phyloP scores from a whole-genome alignment of 805 yeast genomes.

The Candida arabinofermentans region DNA sequence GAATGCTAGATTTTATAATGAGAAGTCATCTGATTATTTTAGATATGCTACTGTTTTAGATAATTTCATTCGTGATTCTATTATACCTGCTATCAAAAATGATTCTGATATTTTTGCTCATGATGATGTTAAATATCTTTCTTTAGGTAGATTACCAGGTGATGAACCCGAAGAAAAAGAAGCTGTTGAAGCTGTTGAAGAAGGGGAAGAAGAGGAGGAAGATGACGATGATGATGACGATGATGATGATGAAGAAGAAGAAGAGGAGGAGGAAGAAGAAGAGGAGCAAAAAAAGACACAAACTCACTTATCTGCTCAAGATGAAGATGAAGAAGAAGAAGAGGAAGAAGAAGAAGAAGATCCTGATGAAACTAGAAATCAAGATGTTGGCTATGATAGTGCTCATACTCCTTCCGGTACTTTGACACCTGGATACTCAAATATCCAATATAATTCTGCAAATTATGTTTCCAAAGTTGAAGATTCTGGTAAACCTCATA shows the following conservation, averaged over 20 bases:
- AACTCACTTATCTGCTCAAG: neutral
- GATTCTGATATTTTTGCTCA: constrained; percentile 36
- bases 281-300: neutral
- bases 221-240: constrained; percentile 6
- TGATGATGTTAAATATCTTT: constrained; percentile 47
- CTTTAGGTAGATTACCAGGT: constrained; percentile 67
- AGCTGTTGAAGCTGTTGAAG: constrained; percentile 16
- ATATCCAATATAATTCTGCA: constrained; percentile 10
- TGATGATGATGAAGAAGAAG: neutral
- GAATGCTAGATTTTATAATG: constrained; percentile 86
- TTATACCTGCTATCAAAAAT: constrained; percentile 44
- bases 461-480: constrained; percentile 27
- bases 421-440: neutral
- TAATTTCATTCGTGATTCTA: constrained; percentile 40
- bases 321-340: constrained; percentile 15
- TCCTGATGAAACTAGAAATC: constrained; percentile 20
- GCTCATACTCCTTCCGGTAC: neutral
- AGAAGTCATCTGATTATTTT: constrained; percentile 62
- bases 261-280: neutral
- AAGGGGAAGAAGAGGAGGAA: constrained; percentile 20
- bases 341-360: constrained; percentile 12
- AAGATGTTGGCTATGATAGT: constrained; percentile 16
- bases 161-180: constrained; percentile 24
- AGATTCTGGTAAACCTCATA: constrained; percentile 21
- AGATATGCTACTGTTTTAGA: constrained; percentile 63